Percentiles rank a stretch among this genome's conserved stretches.
Evolutionary conservation across 345 rosid genomes (phyloP).

Genomic region (Euclidium syriacum): DNA sequence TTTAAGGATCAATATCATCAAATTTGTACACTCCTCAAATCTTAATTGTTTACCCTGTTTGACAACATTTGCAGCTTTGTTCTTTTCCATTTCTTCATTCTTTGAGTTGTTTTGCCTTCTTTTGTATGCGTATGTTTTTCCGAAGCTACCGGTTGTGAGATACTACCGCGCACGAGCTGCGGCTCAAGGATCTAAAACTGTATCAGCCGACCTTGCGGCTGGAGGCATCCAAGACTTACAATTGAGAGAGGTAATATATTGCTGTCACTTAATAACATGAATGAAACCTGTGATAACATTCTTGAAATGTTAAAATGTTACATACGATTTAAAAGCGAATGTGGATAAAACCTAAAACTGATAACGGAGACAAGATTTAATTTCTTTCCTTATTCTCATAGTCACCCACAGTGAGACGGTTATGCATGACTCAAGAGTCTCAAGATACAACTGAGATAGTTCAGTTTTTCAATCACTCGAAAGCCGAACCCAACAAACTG

Average conservation of each 20-base stretch:
- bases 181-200: slow-evolving; percentile 70
- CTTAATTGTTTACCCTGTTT: background rate
- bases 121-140: slow-evolving; percentile 50
- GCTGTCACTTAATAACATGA: background rate
- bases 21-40: background rate
- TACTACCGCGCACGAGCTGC: slow-evolving; percentile 67
- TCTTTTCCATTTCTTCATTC: slow-evolving; percentile 50
- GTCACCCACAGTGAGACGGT: too few species aligned
- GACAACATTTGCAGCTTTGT: slow-evolving; percentile 41
- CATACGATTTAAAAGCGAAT: too few species aligned
- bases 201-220: slow-evolving; percentile 70
- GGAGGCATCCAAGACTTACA: slow-evolving; percentile 48
- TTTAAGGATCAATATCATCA: background rate
- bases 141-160: slow-evolving; percentile 57
- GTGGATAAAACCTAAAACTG: too few species aligned
- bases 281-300: too few species aligned
- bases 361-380: too few species aligned
- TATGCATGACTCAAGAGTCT: too few species aligned
- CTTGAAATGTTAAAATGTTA: too few species aligned
- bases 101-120: slow-evolving; percentile 53
- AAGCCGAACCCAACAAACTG: too few species aligned
- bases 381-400: too few species aligned
- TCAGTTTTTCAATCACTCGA: too few species aligned
- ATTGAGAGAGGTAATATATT: background rate
- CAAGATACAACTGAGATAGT: too few species aligned